phyloP scores from a whole-genome alignment of 2,329 filamentous ascomycete genomes.

The Penicillium verrucosum region DNA sequence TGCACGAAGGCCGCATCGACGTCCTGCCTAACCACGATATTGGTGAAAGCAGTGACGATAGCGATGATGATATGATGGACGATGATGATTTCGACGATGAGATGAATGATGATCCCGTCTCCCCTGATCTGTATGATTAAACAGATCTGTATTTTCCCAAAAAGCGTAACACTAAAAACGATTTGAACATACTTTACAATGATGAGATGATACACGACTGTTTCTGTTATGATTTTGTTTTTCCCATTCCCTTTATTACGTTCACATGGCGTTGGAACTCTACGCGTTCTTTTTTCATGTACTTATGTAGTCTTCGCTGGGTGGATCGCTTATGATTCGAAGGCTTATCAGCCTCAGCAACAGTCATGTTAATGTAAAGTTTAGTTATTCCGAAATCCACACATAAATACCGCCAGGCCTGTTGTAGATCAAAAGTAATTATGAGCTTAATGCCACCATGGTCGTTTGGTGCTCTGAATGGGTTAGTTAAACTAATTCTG shows the following conservation, averaged over 20 bases:
- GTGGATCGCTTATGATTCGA: not conserved
- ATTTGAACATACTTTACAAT: not conserved
- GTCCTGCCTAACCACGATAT: conserved; percentile 80
- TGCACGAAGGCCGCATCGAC: conserved; percentile 74
- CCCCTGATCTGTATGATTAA: conserved; percentile 59
- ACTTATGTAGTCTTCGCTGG: not conserved
- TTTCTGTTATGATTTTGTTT: not conserved
- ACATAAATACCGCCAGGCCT: not conserved
- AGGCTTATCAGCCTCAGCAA: not conserved
- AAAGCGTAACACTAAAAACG: not conserved
- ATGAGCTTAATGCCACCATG: not conserved
- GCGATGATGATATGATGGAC: conserved; percentile 69
- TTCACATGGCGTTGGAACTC: not conserved
- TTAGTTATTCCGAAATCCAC: not conserved
- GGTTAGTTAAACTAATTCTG: too few relatives aligned
- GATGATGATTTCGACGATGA: conserved; percentile 74
- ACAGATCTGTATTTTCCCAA: not conserved
- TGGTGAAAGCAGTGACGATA: conserved; percentile 39
- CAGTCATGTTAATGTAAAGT: not conserved
- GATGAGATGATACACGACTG: not conserved
- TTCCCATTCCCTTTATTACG: not conserved
- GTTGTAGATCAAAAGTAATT: not conserved
- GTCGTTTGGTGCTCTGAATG: too few relatives aligned
- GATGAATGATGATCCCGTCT: conserved; percentile 56
- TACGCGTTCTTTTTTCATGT: not conserved